Conservation (phyloP, 2,329 filamentous ascomycete genomes). For the Aspergillus sp. region DNA sequence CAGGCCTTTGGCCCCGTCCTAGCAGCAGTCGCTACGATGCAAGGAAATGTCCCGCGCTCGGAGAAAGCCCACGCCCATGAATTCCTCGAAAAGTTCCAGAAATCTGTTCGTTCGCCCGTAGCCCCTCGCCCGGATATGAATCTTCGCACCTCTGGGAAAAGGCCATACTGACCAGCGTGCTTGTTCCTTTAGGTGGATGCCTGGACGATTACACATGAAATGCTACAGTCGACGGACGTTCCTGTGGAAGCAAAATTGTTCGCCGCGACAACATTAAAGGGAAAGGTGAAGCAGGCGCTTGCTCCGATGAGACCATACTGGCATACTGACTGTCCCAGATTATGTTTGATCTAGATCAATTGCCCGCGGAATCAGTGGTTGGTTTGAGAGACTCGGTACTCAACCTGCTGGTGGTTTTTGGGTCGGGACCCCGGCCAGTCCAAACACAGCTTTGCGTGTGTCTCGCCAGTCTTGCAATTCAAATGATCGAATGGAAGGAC, state of each 20-base stretch:
- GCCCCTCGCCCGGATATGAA: conserved; percentile 23
- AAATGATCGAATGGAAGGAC: conserved; percentile 95
- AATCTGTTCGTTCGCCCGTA: conserved; percentile 72
- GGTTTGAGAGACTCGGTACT: conserved; percentile 84
- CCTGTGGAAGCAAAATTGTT: conserved; percentile 89
- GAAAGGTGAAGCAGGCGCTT: conserved; percentile 71
- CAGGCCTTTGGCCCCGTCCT: conserved; percentile 83
- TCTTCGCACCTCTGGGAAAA: background rate
- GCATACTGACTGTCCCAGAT: conserved; percentile 65
- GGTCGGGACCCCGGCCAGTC: conserved; percentile 78
- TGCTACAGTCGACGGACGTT: conserved; percentile 76
- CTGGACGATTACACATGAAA: conserved; percentile 85
- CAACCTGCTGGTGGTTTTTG: conserved; percentile 77
- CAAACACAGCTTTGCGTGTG: conserved; percentile 94
- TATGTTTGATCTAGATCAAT: conserved; percentile 91
- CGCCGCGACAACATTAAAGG: conserved; percentile 93
- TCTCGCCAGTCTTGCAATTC: conserved; percentile 90
- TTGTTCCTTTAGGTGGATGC: conserved; percentile 70
- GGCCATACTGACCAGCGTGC: conserved; percentile 6
- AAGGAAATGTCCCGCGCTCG: conserved; percentile 75
- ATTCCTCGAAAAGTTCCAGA: conserved; percentile 93
- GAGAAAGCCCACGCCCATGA: conserved; percentile 90
- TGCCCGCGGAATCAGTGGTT: conserved; percentile 74
- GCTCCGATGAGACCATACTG: conserved; percentile 10
- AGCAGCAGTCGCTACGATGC: conserved; percentile 88